These are phyloP conservation scores for Colletotrichum somersetense DNA, from an alignment of 2,329 filamentous ascomycete genomes.

Conservation along the genomic window DNA sequence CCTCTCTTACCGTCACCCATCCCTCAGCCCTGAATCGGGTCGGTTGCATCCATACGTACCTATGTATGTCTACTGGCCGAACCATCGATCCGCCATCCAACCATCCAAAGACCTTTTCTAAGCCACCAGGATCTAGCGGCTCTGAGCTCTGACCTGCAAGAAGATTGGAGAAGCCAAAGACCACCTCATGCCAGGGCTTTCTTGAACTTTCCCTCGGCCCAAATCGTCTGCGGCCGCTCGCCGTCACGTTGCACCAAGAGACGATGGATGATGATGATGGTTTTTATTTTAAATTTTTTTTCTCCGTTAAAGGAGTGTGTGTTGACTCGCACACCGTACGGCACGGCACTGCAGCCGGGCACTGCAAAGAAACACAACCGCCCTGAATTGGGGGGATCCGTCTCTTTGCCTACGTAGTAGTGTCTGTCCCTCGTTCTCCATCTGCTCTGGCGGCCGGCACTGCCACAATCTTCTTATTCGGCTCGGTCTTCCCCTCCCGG, in stretches of 20 bases:
- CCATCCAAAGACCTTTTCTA: constrained; percentile 5
- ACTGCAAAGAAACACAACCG: neutral
- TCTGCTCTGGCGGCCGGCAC: constrained; percentile 22
- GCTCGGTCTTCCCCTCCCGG: neutral
- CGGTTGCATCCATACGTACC: constrained; percentile 4
- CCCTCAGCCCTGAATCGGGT: constrained; percentile 27
- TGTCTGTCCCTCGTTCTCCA: neutral
- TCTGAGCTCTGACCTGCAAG: neutral
- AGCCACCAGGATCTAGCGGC: constrained; percentile 7
- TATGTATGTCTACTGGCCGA: neutral
- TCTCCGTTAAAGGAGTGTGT: neutral
- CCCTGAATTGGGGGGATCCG: neutral
- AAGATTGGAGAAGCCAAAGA: neutral
- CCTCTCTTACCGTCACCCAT: neutral
- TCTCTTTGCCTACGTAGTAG: no score
- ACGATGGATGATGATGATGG: neutral
- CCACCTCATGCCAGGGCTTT: neutral
- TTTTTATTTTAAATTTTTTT: no score
- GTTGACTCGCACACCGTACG: neutral
- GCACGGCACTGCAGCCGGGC: neutral
- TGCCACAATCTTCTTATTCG: constrained; percentile 20
- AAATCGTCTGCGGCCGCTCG: neutral
- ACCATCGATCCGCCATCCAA: constrained; percentile 16
- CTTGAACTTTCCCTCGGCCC: neutral
- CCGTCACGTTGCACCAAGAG: neutral